phyloP scores from a whole-genome alignment of 768 basidiomycete genomes.

The Xerocomus spinulosus region DNA sequence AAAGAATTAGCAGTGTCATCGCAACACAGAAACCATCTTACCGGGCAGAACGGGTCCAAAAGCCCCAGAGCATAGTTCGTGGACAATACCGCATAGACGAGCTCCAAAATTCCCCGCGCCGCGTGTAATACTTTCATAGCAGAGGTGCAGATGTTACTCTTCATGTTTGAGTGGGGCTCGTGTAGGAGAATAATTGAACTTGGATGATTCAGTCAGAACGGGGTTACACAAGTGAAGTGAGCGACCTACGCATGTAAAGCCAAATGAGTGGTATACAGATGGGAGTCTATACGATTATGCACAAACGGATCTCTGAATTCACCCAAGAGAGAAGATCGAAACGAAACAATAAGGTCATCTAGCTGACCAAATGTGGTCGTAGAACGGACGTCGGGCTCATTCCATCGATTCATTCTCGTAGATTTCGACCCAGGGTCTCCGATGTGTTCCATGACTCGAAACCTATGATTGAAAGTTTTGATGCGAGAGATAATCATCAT shows the following conservation, averaged over 20 bases:
- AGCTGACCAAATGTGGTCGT: constrained; percentile 61
- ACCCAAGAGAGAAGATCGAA: constrained; percentile 53
- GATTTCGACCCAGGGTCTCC: constrained; percentile 43
- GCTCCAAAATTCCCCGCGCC: constrained; percentile 60
- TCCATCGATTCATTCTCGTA: constrained; percentile 26
- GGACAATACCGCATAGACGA: constrained; percentile 60
- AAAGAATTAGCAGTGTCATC: not conserved
- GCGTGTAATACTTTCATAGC: constrained; percentile 65
- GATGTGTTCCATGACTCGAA: constrained; percentile 53
- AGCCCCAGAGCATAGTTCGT: constrained; percentile 71
- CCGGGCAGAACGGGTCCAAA: constrained; percentile 66
- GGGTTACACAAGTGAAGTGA: constrained; percentile 28
- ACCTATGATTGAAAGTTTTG: constrained; percentile 66
- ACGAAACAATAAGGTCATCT: constrained; percentile 53
- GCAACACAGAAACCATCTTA: constrained; percentile 30
- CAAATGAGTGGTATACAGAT: constrained; percentile 43
- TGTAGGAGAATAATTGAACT: constrained; percentile 70
- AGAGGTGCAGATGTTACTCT: constrained; percentile 56
- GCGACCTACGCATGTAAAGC: constrained; percentile 31
- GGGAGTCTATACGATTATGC: constrained; percentile 52
- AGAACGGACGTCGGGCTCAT: constrained; percentile 54
- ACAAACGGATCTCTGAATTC: constrained; percentile 52
- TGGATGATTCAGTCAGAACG: constrained; percentile 25
- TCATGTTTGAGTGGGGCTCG: constrained; percentile 68
- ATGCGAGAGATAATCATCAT: constrained; percentile 56